phyloP scores from a whole-genome alignment of 2,329 filamentous ascomycete species.

The Verticillium isaacii region DNA sequence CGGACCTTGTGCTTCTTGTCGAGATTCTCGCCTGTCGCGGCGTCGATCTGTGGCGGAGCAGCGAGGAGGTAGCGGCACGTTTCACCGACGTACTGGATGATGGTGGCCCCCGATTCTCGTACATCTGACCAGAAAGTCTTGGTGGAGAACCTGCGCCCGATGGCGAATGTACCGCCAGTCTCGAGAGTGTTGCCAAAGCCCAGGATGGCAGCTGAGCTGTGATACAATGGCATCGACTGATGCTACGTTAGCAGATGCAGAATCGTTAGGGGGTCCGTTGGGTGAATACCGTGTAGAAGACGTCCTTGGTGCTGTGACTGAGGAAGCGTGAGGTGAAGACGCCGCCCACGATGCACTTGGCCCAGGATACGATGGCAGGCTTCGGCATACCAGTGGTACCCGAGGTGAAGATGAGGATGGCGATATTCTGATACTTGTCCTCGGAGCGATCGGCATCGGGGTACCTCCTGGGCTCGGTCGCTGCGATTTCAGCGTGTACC shows the following conservation, averaged over 20 bases:
- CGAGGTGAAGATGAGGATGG: constrained; percentile 76
- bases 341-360: constrained; percentile 53
- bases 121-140: constrained; percentile 73
- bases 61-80: constrained; percentile 78
- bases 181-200: constrained; percentile 59
- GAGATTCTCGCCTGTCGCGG: constrained; percentile 59
- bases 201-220: constrained; percentile 71
- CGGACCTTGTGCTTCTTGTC: constrained; percentile 72
- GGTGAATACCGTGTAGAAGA: constrained; percentile 65
- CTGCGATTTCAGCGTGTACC: constrained; percentile 48
- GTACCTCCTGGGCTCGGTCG: constrained; percentile 47
- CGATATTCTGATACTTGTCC: constrained; percentile 51
- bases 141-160: constrained; percentile 76
- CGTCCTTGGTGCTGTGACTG: constrained; percentile 55
- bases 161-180: constrained; percentile 59
- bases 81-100: constrained; percentile 85
- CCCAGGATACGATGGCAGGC: constrained; percentile 70
- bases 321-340: constrained; percentile 52
- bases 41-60: constrained; percentile 57
- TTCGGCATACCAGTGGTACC: constrained; percentile 85
- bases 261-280: too few relatives aligned
- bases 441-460: constrained; percentile 53
- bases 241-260: constrained; percentile 1
- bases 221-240: constrained; percentile 84
- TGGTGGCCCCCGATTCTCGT: constrained; percentile 64